phyloP scores from a whole-genome alignment of 768 basidiomycete species.

The Leccinellum luteum region DNA sequence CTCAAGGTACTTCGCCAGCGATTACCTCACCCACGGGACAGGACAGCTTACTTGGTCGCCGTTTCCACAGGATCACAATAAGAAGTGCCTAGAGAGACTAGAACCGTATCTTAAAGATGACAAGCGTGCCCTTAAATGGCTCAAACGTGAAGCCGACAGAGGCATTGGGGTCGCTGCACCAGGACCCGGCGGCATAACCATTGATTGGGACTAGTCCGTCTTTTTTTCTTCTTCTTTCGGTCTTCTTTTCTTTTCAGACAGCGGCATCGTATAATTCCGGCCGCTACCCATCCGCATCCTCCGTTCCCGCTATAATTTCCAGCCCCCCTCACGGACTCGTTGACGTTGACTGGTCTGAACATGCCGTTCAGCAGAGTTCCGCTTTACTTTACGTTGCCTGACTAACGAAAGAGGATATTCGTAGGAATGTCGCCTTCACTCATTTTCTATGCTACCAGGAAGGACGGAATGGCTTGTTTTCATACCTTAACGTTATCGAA shows the following conservation, averaged over 20 bases:
- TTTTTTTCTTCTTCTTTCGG: background rate
- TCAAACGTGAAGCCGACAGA: constrained; percentile 72
- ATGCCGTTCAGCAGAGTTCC: constrained; percentile 13
- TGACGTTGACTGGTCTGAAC: constrained; percentile 2
- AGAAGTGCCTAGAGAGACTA: constrained; percentile 62
- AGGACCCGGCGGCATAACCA: constrained; percentile 66
- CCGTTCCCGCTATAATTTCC: constrained; percentile 25
- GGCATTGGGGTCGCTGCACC: constrained; percentile 67
- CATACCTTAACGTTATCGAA: constrained; percentile 27
- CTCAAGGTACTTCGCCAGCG: constrained; percentile 53
- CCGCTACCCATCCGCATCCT: constrained; percentile 1
- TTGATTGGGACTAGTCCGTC: constrained; percentile 67
- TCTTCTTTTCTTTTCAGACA: constrained; percentile 1
- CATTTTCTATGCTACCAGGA: constrained; percentile 13
- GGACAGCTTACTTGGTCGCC: constrained; percentile 8
- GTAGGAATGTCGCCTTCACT: constrained; percentile 19
- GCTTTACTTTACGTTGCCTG: constrained; percentile 24
- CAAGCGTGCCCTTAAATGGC: constrained; percentile 77
- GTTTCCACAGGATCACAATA: constrained; percentile 71
- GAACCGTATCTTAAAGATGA: constrained; percentile 69
- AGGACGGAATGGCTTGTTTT: constrained; percentile 20
- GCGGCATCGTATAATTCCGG: background rate
- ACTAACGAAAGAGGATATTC: constrained; percentile 25
- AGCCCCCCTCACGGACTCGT: background rate
- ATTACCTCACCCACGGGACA: background rate